These are phyloP conservation scores for Melanogaster broomeanus DNA, from an alignment of 768 basidiomycete genomes.

Conservation along the genomic window DNA sequence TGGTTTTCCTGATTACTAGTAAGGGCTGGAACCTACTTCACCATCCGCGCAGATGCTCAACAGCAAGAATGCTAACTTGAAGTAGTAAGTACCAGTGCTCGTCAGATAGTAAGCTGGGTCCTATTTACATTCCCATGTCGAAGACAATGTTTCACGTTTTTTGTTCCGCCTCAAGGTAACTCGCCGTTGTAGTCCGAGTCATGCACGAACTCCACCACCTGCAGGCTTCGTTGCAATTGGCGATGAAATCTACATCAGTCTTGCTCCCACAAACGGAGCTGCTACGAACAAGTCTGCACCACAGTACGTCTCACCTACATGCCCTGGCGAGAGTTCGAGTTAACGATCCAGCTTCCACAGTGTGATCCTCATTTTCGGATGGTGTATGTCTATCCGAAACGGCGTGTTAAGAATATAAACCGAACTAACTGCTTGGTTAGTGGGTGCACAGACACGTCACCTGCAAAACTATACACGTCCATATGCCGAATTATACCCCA, in stretches of 20 bases:
- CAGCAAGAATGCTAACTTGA: no score
- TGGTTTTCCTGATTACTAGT: no score
- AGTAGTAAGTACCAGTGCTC: no score
- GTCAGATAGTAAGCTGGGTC: no score
- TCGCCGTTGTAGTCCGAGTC: no score
- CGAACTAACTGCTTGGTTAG: constrained; percentile 7
- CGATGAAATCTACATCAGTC: constrained; percentile 16
- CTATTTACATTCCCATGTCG: no score
- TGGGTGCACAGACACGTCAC: constrained; percentile 29
- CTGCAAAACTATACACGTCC: constrained; percentile 24
- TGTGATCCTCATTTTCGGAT: constrained; percentile 28
- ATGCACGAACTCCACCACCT: constrained; percentile 16
- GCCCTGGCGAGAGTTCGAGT: background rate
- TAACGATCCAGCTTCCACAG: constrained; percentile 11
- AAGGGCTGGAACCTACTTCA: no score
- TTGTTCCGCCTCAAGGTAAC: no score
- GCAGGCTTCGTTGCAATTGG: constrained; percentile 17
- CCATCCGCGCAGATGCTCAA: no score
- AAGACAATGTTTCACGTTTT: no score
- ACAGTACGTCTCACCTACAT: constrained; percentile 13
- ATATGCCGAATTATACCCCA: constrained; percentile 28
- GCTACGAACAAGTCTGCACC: constrained; percentile 17
- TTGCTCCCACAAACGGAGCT: background rate
- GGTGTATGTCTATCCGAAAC: no score
- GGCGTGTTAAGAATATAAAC: background rate